Evolutionary conservation across 2,329 filamentous ascomycete genomes (phyloP), one percentile per base, ranked within the genome.

Genomic region (Akanthomyces uredinophilus): DNA sequence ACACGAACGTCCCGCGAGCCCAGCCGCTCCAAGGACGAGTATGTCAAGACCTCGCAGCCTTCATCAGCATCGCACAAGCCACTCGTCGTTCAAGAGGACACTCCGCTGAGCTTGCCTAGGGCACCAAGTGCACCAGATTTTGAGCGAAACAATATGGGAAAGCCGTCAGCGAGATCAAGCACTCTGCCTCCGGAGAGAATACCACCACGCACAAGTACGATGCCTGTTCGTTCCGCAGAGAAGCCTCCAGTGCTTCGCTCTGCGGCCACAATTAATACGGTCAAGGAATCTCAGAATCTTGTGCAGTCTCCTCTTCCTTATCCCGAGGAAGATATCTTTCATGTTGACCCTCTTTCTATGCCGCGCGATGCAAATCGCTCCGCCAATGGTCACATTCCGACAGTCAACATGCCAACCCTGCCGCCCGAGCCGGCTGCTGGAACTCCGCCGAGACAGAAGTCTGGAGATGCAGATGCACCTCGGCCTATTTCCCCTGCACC

Each of bases 21-120:
- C 7, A 76, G 70, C 20, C 74, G 74, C 39, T 78, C 76, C 3
- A 75, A 73, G 29, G 77, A 79, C 22, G 78, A 79, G 11, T 68
- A 72, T 37, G 64, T 70, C 13, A 75, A 70, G 60, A 68, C 67
- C 3, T 66, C 70, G 22, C 65, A 71, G 61, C 53, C 71, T 61
- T 57, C 71, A 43, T 8, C 67, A 68, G 41, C 71, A 70, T n/a
- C 70, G 71, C 7, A 71, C 72, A 74, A 73, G 60, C 75, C 75
- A 1, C 64, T 74, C 13, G 65, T 75, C 3, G 64, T 73, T 13
- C 76, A 78, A 58, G 75, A 77, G 4, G 73, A 73, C 43, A 69
- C 67, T 7, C 67, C 64, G 10, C 65, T 68, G 37, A 39, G 24
- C 41, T 8, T 29, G 16, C 44, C 41, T 1, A 39, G 43, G 13